Evolutionary conservation across 495 filamentous ascomycete species (phyloP).

Genomic region (Xylaria palmicola): DNA sequence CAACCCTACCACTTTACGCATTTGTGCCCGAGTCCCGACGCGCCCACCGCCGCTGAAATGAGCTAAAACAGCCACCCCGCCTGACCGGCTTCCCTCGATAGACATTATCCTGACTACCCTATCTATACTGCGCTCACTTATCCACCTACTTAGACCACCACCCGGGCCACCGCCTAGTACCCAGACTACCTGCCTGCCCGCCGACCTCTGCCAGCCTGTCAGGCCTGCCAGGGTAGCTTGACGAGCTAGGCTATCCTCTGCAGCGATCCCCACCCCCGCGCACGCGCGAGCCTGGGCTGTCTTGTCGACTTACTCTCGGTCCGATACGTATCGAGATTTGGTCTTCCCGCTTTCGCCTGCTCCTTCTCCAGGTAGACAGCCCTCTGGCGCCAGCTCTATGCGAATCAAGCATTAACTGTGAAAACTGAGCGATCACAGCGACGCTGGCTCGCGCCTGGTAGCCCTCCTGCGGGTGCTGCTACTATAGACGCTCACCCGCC

Average conservation of each 20-base stretch:
- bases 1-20: conserved; percentile 6
- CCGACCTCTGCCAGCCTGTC: conserved; percentile 5
- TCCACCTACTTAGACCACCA: background rate
- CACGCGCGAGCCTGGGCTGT: conserved; percentile 5
- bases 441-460: conserved; percentile 24
- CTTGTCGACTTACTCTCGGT: background rate
- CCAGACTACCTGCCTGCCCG: too few species aligned
- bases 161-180: too few species aligned
- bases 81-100: conserved; percentile 13
- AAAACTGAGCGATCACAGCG: conserved; percentile 4
- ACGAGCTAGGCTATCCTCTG: background rate
- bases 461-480: conserved; percentile 26
- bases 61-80: conserved; percentile 16
- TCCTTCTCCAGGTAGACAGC: background rate
- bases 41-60: conserved; percentile 14
- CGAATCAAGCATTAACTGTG: background rate
- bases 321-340: background rate
- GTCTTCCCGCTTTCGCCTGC: background rate
- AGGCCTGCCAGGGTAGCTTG: conserved; percentile 14
- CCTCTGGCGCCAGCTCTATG: conserved; percentile 1
- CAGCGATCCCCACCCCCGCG: conserved; percentile 5
- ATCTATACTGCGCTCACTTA: background rate
- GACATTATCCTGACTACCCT: conserved; percentile 2
- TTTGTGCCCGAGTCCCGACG: conserved; percentile 17
- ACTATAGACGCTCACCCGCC: conserved; percentile 20